phyloP scores from a whole-genome alignment of 371 early-diverging fungal species.

The Syncephalastrum sp. region DNA sequence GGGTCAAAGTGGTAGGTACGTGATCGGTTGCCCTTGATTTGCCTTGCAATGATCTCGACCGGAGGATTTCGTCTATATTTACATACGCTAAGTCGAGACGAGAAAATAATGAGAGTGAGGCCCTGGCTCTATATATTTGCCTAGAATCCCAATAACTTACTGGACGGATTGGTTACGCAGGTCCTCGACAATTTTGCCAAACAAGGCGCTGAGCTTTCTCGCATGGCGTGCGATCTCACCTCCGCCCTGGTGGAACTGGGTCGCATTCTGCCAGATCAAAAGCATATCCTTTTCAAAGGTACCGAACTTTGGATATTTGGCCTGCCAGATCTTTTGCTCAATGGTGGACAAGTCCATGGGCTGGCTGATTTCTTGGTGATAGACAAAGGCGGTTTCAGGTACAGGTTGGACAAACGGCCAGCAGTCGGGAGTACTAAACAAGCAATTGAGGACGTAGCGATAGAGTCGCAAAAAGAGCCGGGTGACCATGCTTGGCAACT shows the following conservation, averaged over 20 bases:
- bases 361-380: conserved; percentile 37
- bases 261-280: conserved; percentile 46
- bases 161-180: conserved; percentile 31
- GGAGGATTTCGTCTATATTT: too few species aligned
- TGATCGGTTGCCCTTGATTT: too few species aligned
- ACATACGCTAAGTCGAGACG: background rate
- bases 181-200: conserved; percentile 34
- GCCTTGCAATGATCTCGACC: too few species aligned
- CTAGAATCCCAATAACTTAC: too few species aligned
- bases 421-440: conserved; percentile 43
- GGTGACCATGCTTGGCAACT: conserved; percentile 36
- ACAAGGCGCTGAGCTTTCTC: conserved; percentile 32
- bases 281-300: conserved; percentile 45
- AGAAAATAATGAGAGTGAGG: background rate
- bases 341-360: conserved; percentile 47
- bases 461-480: conserved; percentile 42
- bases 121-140: conserved; percentile 7
- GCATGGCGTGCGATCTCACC: conserved; percentile 42
- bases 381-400: conserved; percentile 31
- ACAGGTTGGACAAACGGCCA: conserved; percentile 50
- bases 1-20: conserved; percentile 12
- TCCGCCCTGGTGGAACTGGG: conserved; percentile 33
- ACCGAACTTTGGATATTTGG: conserved; percentile 42
- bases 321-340: conserved; percentile 41
- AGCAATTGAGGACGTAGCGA: conserved; percentile 44